These are phyloP conservation scores for Colletotrichum trifolii DNA, from an alignment of 2,329 filamentous ascomycete genomes.

Conservation along the genomic window DNA sequence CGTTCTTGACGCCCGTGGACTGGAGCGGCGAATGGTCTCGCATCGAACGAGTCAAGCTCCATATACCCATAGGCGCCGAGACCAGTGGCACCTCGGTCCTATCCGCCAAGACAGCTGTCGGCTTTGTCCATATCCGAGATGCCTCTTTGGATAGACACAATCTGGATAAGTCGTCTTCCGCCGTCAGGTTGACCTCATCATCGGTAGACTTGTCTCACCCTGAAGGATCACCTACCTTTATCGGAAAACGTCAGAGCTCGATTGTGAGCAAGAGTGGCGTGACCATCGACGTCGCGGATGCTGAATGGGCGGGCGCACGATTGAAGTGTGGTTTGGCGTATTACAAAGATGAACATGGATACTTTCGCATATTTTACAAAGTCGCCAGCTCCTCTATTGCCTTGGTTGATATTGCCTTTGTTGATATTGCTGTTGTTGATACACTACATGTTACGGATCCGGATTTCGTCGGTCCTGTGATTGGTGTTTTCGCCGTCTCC, in stretches of 20 bases:
- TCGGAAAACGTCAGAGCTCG: background rate
- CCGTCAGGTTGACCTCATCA: background rate
- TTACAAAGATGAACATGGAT: slow-evolving; percentile 1
- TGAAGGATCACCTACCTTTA: background rate
- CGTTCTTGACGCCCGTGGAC: background rate
- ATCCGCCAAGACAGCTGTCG: background rate
- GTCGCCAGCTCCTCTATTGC: background rate
- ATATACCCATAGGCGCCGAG: background rate
- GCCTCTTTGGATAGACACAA: background rate
- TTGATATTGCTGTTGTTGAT: background rate
- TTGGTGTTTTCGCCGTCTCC: background rate
- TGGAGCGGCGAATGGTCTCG: background rate
- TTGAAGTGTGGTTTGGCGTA: background rate
- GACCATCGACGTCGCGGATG: background rate
- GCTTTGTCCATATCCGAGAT: background rate
- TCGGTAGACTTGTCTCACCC: background rate
- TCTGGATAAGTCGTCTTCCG: background rate
- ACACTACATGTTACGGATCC: background rate
- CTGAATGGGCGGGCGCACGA: background rate
- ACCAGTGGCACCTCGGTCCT: background rate
- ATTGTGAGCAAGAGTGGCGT: background rate
- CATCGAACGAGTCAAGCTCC: background rate
- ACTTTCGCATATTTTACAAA: background rate
- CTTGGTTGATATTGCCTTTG: no score
- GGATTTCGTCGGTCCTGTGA: background rate